Evolutionary conservation across 495 filamentous ascomycete species (phyloP), one percentile per base, ranked within the genome.

Genomic region (Lasiosphaeria ovina): DNA sequence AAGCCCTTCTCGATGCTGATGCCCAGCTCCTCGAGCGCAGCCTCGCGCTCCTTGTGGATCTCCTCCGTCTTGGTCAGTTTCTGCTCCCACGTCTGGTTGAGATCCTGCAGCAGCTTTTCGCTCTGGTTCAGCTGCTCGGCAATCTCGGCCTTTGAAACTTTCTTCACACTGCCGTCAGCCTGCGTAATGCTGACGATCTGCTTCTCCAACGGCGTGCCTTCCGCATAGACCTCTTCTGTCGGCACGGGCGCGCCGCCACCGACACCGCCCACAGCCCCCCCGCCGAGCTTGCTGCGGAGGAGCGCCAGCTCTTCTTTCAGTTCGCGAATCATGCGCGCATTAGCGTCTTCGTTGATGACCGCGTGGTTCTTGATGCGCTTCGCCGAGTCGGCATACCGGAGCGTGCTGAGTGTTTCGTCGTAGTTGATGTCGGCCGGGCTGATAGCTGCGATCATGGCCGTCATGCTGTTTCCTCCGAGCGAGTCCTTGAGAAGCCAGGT

Each of bases 321-420:
- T 67, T 99, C 94, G 66, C 94, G 83, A 60, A 99, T 98, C 94
- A 99, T 99, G 59, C 93, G 87, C 61, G 94, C 94, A 70, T 99
- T 99, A 47, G 94, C 92, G 77, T 98, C 94, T 70, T 99, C 94
- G 78, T 99, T 99, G 72, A 99, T 89, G 34, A 99, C 95, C 42
- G 94, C 94, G 72, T 99, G 95, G 76, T 99, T 98, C 90, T 98
- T 98, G 80, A 99, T 99, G 64, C 94, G 85, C 76, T 99, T 99
- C 31, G 94, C 94, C 6, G 91, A 96, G 72, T 99, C 94, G 50
- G 94, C 94, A 76, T 99, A 99, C 59, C 94, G 86, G 10, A 99
- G 79, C 10, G 94, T 99, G 72, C 92, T 91, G 6, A 99, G 80
- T 11, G 94, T 98, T 72, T 99, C 94, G 65, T 99, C 94, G 68